These are phyloP conservation scores for Fomitopsis schrenkii DNA, from an alignment of 1,284 basidiomycete genomes.

Conservation along the genomic window DNA sequence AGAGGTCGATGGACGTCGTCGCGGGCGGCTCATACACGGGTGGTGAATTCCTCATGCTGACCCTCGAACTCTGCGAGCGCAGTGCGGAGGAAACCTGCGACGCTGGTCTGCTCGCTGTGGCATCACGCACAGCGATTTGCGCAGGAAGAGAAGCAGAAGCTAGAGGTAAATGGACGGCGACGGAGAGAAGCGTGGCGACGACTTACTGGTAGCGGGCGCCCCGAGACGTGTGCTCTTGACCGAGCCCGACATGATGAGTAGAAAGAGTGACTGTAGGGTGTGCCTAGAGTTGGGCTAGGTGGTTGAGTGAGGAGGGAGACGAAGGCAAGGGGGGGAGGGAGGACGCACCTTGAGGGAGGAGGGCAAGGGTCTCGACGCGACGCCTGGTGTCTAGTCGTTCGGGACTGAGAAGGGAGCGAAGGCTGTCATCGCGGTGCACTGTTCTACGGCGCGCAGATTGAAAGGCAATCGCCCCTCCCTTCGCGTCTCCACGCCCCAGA, in stretches of 20 bases:
- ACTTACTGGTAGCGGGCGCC: not conserved
- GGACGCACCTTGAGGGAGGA: not conserved
- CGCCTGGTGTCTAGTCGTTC: not conserved
- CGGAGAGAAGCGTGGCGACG: not conserved
- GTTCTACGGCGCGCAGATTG: too few species aligned
- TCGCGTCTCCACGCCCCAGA: too few species aligned
- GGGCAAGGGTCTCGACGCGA: not conserved
- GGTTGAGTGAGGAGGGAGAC: not conserved
- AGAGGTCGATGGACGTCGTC: not conserved
- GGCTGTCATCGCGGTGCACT: not conserved
- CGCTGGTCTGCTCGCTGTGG: too few species aligned
- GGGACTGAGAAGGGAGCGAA: not conserved
- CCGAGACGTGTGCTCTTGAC: not conserved
- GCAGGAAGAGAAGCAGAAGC: not conserved
- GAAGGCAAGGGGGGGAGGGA: not conserved
- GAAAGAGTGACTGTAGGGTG: not conserved
- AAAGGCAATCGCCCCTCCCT: too few species aligned
- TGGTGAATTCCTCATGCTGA: not conserved
- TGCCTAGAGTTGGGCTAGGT: slow-evolving; percentile 1
- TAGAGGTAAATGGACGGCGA: not conserved
- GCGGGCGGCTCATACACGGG: not conserved
- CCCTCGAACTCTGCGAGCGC: not conserved
- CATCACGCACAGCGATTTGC: not conserved
- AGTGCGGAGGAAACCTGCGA: too few species aligned
- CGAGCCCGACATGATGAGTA: not conserved